Percentiles rank a stretch among this genome's conserved stretches.
phyloP scores from a whole-genome alignment of 2,329 filamentous ascomycete species.

The Claviceps sp. region DNA sequence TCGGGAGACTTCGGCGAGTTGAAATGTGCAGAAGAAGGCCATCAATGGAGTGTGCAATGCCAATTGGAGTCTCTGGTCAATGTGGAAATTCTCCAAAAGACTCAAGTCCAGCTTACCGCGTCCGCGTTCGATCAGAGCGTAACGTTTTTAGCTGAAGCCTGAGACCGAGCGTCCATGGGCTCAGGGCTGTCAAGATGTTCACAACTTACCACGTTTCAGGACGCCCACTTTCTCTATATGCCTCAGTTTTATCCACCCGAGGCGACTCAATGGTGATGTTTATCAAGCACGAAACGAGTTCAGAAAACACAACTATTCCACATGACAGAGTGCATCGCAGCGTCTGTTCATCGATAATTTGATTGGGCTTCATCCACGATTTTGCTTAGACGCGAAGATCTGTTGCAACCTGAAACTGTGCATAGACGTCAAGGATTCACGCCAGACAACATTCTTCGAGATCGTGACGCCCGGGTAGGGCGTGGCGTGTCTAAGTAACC shows the following conservation, averaged over 20 bases:
- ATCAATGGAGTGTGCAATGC: constrained; percentile 39
- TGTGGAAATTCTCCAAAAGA: constrained; percentile 99
- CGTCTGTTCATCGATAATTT: constrained; percentile 67
- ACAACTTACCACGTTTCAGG: constrained; percentile 73
- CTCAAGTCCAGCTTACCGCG: constrained; percentile 71
- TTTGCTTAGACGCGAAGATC: too few species aligned
- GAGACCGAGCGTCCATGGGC: constrained; percentile 99
- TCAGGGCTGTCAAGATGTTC: constrained; percentile 97
- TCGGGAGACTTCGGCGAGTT: constrained; percentile 78
- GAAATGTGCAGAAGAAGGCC: constrained; percentile 86
- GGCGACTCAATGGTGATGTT: constrained; percentile 97
- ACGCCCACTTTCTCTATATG: constrained; percentile 62
- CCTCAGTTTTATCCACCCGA: constrained; percentile 96
- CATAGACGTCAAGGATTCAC: too few species aligned
- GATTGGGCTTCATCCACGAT: constrained; percentile 69
- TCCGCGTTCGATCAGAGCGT: constrained; percentile 92
- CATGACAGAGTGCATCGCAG: constrained; percentile 94
- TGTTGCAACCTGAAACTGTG: too few species aligned
- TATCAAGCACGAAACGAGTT: constrained; percentile 99
- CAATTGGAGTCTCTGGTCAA: constrained; percentile 97
- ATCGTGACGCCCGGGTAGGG: constrained; percentile 82
- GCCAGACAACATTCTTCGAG: constrained; percentile 40
- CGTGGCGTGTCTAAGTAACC: constrained; percentile 76
- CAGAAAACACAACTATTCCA: constrained; percentile 95
- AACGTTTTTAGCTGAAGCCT: constrained; percentile 62